phyloP scores from a whole-genome alignment of 257 asterid genomes.

The Gentiana dahurica region DNA sequence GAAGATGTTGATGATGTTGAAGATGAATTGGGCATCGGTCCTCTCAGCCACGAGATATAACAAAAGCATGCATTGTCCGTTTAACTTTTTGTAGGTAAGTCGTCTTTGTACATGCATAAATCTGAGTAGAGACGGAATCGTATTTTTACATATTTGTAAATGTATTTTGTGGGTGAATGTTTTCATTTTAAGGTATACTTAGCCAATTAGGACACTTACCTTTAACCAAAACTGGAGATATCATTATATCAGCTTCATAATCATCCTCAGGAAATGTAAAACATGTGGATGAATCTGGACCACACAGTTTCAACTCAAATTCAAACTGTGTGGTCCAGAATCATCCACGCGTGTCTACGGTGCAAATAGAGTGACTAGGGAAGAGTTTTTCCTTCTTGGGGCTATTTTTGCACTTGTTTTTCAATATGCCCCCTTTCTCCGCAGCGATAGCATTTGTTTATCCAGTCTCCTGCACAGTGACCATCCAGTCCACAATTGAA shows the following conservation, averaged over 20 bases:
- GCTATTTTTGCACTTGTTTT: conserved; percentile 83
- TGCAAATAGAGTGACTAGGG: background rate
- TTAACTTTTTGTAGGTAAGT: background rate
- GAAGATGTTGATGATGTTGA: conserved; percentile 21
- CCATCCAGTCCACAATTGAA: conserved; percentile 98
- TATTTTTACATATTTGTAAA: too few relatives aligned
- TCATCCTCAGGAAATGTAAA: too few relatives aligned
- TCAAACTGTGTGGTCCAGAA: conserved; percentile 38
- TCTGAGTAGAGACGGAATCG: too few relatives aligned
- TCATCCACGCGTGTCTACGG: background rate
- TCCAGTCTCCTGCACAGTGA: conserved; percentile 99
- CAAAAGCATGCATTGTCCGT: background rate
- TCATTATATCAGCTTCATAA: too few relatives aligned
- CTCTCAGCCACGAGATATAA: conserved; percentile 20
- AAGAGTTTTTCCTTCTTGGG: conserved; percentile 65
- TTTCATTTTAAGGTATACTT: too few relatives aligned
- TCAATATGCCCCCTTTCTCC: conserved; percentile 96
- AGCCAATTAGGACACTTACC: too few relatives aligned
- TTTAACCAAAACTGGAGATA: too few relatives aligned
- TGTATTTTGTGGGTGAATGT: too few relatives aligned
- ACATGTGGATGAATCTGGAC: too few relatives aligned
- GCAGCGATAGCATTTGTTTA: conserved; percentile 90
- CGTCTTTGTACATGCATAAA: conserved; percentile 2
- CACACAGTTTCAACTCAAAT: too few relatives aligned
- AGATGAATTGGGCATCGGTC: conserved; percentile 27